Conservation (phyloP, 177 flowering plant genomes). For the Vitis hybrid region DNA sequence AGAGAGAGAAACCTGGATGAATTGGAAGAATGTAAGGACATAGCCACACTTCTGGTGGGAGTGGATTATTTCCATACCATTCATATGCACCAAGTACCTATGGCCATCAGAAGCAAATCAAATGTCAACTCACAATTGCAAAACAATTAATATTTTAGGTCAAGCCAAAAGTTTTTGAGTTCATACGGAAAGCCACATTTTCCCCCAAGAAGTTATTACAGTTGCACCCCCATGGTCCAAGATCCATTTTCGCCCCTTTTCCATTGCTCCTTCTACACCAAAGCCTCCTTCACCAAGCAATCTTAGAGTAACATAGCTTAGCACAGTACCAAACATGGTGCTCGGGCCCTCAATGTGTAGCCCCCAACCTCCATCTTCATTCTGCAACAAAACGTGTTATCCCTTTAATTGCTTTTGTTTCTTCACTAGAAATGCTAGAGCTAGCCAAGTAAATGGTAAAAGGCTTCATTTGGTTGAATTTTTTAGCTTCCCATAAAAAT, state of each 20-base stretch:
- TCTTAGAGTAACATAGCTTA: slow-evolving; percentile 39
- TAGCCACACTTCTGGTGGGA: too few species aligned
- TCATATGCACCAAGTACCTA: too few species aligned
- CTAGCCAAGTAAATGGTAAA: too few species aligned
- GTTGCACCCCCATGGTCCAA: too few species aligned
- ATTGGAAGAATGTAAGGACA: too few species aligned
- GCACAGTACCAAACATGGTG: slow-evolving; percentile 41
- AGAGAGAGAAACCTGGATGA: too few species aligned
- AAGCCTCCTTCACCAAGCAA: slow-evolving; percentile 37
- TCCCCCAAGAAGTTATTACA: slow-evolving; percentile 8
- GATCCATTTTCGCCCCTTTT: slow-evolving; percentile 3
- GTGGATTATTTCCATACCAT: too few species aligned
- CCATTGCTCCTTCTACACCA: slow-evolving; percentile 25
- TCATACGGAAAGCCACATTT: background rate
- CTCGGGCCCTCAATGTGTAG: slow-evolving; percentile 47
- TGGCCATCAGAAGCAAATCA: background rate
- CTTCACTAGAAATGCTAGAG: too few species aligned
- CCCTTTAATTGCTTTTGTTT: too few species aligned
- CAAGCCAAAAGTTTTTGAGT: background rate
- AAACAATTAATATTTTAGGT: background rate
- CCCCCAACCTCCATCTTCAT: slow-evolving; percentile 8
- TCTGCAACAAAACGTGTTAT: too few species aligned
- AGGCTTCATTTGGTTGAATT: too few species aligned
- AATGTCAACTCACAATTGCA: background rate
- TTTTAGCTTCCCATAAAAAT: too few species aligned